Base-by-base conservation (phyloP, 805 yeast genomes). In the Metschnikowia similis region DNA sequence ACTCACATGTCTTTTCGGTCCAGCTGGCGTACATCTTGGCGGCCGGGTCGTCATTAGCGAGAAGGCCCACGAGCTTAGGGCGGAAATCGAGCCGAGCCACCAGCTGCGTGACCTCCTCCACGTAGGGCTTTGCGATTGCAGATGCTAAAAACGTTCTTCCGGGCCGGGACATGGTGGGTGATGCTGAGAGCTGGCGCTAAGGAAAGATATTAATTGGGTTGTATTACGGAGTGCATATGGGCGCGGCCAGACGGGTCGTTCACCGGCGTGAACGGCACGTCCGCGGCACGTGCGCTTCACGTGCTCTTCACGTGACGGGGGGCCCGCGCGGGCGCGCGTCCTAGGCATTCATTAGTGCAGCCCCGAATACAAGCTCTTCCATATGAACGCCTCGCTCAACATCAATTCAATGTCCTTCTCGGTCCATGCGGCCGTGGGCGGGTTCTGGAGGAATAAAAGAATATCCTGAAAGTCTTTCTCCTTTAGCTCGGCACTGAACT, bases 11-110 rank as follows among this genome's bases (percentile, higher is more conserved):
- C 64, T 89, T 91, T 29, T 86, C 87, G 0, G 99, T 92, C 97
- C 97, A 94, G 45, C 83, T 84, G 43, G 99, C 98, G 66, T 94
- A 94, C 87, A 87, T 87, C 61, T 80, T 79, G 6, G 97, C 98
- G 10, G 98, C 97, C 2, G 97, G 98, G 60, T 94, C 99, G 13
- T 77, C 75, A 66, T 94, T 94, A 13, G 97, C 97, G 38, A 94
- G 74, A 53, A 94, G 82, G 0, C 99, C 99, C 32, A 92, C 97
- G 36, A 94, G 72, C 56, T 79, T 80, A 6, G 98, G 98, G 31
- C 77, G 73, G 54, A 79, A 71, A 10, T 63, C 69, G 32, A 90
- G 70, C 16, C 68, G 56, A 26, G 72, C 62, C 8, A 89, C 87
- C 42, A 82, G 82, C 6, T 66, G 63, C 14, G 75, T 73, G 48